phyloP scores from a whole-genome alignment of 257 asterid species.

The Solanum pennellii region DNA sequence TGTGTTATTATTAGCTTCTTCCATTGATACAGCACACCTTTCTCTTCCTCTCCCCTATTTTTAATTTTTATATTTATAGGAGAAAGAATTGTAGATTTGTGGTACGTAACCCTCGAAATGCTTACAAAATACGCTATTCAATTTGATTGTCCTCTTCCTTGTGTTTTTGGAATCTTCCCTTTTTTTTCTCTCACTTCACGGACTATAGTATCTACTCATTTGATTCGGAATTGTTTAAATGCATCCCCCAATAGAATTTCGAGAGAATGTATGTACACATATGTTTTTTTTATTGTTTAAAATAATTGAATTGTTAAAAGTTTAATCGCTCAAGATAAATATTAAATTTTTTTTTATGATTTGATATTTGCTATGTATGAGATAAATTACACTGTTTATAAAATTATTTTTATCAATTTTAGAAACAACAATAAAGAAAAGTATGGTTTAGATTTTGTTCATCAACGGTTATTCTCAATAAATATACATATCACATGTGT shows the following conservation, averaged over 20 bases:
- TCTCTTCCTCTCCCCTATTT: not conserved
- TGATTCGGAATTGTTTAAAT: too few relatives aligned
- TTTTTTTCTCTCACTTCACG: not conserved
- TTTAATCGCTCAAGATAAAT: too few relatives aligned
- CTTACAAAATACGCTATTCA: not conserved
- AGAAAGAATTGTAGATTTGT: not conserved
- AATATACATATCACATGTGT: too few relatives aligned
- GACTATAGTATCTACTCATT: not conserved
- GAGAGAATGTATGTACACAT: not conserved
- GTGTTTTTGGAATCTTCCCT: not conserved
- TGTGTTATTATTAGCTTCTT: constrained; percentile 7
- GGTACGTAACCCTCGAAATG: not conserved
- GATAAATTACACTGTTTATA: too few relatives aligned
- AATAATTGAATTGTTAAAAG: too few relatives aligned
- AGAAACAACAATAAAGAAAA: accelerated
- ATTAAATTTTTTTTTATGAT: not conserved
- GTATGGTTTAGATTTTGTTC: not conserved
- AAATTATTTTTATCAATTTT: too few relatives aligned
- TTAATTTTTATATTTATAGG: not conserved
- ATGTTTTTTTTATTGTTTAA: too few relatives aligned
- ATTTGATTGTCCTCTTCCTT: not conserved
- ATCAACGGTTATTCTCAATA: too few relatives aligned
- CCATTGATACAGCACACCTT: constrained; percentile 23
- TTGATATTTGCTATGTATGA: not conserved
- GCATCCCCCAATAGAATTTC: not conserved